Percentiles rank a stretch among this genome's conserved stretches.
Conservation (phyloP, 2,329 filamentous ascomycete genomes). For the Pseudocercospora cruenta region DNA sequence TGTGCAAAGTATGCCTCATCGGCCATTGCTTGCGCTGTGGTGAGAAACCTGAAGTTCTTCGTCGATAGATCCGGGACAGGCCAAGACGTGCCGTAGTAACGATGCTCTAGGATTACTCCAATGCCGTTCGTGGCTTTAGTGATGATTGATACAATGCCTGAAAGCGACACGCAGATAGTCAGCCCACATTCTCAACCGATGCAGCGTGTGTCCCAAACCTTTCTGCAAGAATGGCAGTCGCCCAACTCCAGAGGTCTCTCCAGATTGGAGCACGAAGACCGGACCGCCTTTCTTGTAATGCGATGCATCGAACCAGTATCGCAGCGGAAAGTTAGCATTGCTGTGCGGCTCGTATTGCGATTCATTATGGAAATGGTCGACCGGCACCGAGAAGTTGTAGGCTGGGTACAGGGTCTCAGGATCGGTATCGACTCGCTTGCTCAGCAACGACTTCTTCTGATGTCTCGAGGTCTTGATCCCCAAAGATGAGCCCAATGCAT, state of each 20-base stretch:
- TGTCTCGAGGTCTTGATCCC: conserved; percentile 6
- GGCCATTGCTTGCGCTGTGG: conserved; percentile 79
- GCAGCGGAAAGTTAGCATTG: conserved; percentile 67
- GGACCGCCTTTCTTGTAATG: conserved; percentile 78
- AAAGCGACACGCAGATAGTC: not conserved
- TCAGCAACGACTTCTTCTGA: conserved; percentile 12
- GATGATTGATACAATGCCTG: conserved; percentile 71
- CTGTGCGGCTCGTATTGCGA: conserved; percentile 76
- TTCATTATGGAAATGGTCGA: conserved; percentile 86
- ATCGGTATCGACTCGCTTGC: conserved; percentile 34
- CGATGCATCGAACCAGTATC: conserved; percentile 82
- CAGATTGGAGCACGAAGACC: conserved; percentile 74
- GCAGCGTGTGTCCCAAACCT: too few relatives aligned
- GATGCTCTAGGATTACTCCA: conserved; percentile 80
- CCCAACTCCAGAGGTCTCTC: conserved; percentile 67
- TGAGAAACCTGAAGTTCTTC: conserved; percentile 76
- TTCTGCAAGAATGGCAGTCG: conserved; percentile 74
- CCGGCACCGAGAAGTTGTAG: conserved; percentile 59
- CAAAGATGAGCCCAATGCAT: conserved; percentile 14
- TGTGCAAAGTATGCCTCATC: conserved; percentile 81
- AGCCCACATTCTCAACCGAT: too few relatives aligned
- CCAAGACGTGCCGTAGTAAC: conserved; percentile 81
- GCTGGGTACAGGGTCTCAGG: conserved; percentile 47
- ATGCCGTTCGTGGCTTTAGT: conserved; percentile 72
- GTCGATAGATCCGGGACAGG: conserved; percentile 69